Evolutionary conservation across 495 filamentous ascomycete genomes (phyloP), one percentile per base, ranked within the genome.

Genomic region (Talaromyces trachyspermus): DNA sequence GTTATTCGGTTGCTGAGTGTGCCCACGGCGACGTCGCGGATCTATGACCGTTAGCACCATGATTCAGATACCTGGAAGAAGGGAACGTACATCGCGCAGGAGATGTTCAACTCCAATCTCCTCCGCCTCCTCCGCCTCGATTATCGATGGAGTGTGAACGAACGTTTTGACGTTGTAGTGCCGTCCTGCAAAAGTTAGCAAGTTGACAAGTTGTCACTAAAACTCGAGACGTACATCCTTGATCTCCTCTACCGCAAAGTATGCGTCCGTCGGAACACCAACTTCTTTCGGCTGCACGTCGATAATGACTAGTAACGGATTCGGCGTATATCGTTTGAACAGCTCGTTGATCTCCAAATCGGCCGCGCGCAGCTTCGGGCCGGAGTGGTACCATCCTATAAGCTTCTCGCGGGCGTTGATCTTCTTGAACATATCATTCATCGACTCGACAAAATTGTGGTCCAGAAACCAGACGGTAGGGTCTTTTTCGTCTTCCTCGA

Each of bases 371-470:
- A 98, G 75, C 73, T 98, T 98, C 18, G 92, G 92, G 41, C 92
- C 92, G 7, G 94, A 95, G 66, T 98, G 92, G 69, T 98, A 98
- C 92, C 92, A 98, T 66, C 92, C 92, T 73, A 98, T 90, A 61
- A 98, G 77, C 81, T 98, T 98, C 72, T 98, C 92, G 46, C 89
- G 76, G 48, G 92, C 92, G 75, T 98, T 98, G 74, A 98, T 89
- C 71, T 97, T 97, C 78, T 98, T 98, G 77, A 98, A 98, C 92
- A 98, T 98, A 69, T 98, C 92, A 76, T 90, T 92, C 92, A 98
- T 98, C 53, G 84, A 87, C 69, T 98, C 94, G 65, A 98, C 86
- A 60, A 95, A 98, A 76, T 98, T 97, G 78, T 98, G 92, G 57
- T 98, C 92, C 45, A 98, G 74, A 65, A 98, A 98, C 92, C 92